Evolutionary conservation across 2,329 filamentous ascomycete genomes (phyloP).

Genomic region (Fusarium metavorans): DNA sequence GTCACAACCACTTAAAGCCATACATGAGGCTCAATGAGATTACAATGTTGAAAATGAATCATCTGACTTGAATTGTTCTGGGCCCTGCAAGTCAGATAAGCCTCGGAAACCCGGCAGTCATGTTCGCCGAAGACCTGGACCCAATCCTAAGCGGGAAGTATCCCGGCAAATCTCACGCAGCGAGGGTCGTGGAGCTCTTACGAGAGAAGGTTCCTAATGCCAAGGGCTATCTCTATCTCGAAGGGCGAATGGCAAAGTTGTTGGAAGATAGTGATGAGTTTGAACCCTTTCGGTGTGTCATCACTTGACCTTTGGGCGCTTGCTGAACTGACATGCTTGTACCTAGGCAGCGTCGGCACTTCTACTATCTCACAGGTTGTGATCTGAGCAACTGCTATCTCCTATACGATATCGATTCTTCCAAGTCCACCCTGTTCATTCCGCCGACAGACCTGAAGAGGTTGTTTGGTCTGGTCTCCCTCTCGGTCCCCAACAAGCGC

Average conservation of each 20-base stretch:
- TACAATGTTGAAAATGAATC: no score
- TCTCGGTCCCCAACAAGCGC: not conserved
- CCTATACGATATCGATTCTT: conserved; percentile 76
- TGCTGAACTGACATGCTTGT: not conserved
- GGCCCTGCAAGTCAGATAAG: not conserved
- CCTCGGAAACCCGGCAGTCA: conserved; percentile 12
- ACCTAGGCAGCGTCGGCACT: conserved; percentile 83
- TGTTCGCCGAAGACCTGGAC: conserved; percentile 58
- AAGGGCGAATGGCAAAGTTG: conserved; percentile 82
- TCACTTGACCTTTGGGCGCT: no score
- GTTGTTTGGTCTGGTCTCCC: not conserved
- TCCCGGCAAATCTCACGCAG: conserved; percentile 69
- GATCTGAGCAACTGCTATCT: conserved; percentile 82
- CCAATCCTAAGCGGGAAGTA: conserved; percentile 70
- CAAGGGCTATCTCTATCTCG: conserved; percentile 83
- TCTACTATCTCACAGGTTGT: conserved; percentile 92
- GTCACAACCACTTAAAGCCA: not conserved
- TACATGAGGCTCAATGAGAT: not conserved
- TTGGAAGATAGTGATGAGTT: conserved; percentile 86
- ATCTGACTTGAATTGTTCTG: not conserved
- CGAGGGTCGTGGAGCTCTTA: conserved; percentile 83
- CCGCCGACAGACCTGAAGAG: not conserved
- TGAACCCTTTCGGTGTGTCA: conserved; percentile 55
- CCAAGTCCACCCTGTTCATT: not conserved
- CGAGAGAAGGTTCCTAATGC: conserved; percentile 72